phyloP scores from a whole-genome alignment of 1,284 basidiomycete genomes.

The Nidula niveotomentosa region DNA sequence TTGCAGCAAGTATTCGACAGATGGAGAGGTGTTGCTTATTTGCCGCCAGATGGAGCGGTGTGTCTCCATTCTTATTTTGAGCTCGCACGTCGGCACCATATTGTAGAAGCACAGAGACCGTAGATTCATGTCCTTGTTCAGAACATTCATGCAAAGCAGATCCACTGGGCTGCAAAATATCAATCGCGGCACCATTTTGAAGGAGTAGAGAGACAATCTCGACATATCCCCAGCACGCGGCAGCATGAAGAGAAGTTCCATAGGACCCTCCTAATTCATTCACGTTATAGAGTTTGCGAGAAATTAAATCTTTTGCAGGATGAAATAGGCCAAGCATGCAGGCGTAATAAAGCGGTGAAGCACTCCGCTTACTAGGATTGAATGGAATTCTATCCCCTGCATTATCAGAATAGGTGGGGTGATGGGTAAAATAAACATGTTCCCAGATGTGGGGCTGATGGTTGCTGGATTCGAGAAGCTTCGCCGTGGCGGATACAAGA shows the following conservation, averaged over 20 bases:
- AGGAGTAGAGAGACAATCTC: background rate
- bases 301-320: background rate
- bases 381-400: too few relatives aligned
- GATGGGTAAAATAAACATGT: background rate
- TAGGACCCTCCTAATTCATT: background rate
- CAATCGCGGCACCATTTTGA: background rate
- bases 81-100: background rate
- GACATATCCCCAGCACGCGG: background rate
- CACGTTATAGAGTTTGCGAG: background rate
- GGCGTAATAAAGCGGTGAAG: background rate
- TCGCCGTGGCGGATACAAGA: background rate
- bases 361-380: background rate
- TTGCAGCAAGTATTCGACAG: background rate
- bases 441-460: background rate
- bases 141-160: background rate
- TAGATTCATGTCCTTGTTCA: background rate
- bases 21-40: background rate
- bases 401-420: background rate
- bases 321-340: background rate
- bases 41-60: background rate
- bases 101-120: background rate
- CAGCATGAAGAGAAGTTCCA: background rate
- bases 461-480: background rate
- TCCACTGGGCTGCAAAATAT: background rate
- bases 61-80: background rate